Evolutionary conservation across 176 grass and related monocot species (phyloP), one percentile per base, ranked within the genome.

Genomic region (Olyra latifolia): DNA sequence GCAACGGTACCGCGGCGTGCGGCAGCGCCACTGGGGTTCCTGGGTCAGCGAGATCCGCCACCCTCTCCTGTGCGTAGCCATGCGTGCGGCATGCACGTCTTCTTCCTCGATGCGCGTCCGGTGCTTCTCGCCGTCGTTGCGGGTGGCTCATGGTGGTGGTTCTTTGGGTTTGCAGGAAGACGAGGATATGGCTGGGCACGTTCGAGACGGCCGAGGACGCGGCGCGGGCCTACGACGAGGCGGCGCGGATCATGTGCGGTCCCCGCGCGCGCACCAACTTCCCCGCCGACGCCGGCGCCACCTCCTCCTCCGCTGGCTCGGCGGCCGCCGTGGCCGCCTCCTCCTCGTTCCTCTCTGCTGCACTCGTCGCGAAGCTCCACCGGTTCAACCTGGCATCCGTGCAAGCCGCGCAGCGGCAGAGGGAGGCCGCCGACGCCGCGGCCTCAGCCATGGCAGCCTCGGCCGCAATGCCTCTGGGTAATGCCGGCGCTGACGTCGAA

Each of bases 131-230:
- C 5, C 32, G 11, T 41, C 3, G 12, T 0, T 8, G 0, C 29
- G 0, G n/a, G 6, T 10, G 6, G 28, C 29, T 84, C 10, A 77
- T 48, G 69, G 50, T 75, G 71, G 40, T 59, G 77, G 7, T 40
- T 46, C 1, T 2, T 66, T 10, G 23, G 11, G 7, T 69, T 81
- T 74, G 28, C 88, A 98, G 96, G 88, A 98, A 98, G 88, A 89
- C 88, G 8, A 68, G 96, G 72, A 99, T 99, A 78, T 99, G 96
- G 96, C 90, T 99, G 30, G 96, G 96, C 62, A 99, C 96, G 16
- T 99, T 99, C 86, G 92, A 99, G 84, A 95, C 96, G 69, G 96
- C 96, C 0, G 88, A 99, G 81, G 96, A 99, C 78, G 96, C 96
- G 19, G 96, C 96, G 74, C 81, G 92, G 27, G 96, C 96, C 35